Conservation (phyloP, 2,329 filamentous ascomycete genomes). For the Epichloe glyceriae region DNA sequence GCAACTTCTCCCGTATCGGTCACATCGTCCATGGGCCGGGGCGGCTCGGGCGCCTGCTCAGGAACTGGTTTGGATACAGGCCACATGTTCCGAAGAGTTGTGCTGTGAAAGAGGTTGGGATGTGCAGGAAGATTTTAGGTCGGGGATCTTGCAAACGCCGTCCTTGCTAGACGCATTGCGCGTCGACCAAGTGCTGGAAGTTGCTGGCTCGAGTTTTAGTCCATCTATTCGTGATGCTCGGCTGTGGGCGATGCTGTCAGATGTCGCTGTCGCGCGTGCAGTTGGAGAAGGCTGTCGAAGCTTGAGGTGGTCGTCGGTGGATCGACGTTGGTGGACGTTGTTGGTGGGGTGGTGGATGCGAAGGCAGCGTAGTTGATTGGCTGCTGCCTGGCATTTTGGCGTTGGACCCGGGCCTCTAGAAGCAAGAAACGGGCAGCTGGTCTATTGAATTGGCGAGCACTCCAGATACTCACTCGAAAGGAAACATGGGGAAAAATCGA, state of each 20-base stretch:
- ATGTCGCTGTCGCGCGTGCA: conserved; percentile 4
- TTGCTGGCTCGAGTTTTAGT: background rate
- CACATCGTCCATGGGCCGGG: conserved; percentile 22
- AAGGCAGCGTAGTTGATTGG: background rate
- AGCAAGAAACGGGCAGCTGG: background rate
- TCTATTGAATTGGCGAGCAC: too few species aligned
- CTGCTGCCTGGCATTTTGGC: background rate
- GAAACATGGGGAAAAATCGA: too few species aligned
- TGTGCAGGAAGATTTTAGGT: background rate
- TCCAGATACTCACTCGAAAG: too few species aligned
- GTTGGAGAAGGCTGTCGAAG: background rate
- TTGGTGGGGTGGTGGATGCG: background rate
- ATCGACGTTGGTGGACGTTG: background rate
- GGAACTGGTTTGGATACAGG: conserved; percentile 8
- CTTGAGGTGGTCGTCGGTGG: background rate
- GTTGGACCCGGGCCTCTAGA: background rate
- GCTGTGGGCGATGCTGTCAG: background rate
- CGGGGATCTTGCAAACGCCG: conserved; percentile 1
- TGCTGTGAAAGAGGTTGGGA: background rate
- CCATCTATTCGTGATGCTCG: background rate
- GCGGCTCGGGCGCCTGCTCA: background rate
- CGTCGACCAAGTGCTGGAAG: background rate
- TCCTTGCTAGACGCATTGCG: conserved; percentile 8
- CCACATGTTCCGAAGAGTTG: conserved; percentile 24
- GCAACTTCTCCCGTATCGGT: conserved; percentile 27